A percentile compares a stretch with the other conserved stretches of the same genome.
phyloP scores from a whole-genome alignment of 176 grass and related monocot genomes.

The Carex parvula region DNA sequence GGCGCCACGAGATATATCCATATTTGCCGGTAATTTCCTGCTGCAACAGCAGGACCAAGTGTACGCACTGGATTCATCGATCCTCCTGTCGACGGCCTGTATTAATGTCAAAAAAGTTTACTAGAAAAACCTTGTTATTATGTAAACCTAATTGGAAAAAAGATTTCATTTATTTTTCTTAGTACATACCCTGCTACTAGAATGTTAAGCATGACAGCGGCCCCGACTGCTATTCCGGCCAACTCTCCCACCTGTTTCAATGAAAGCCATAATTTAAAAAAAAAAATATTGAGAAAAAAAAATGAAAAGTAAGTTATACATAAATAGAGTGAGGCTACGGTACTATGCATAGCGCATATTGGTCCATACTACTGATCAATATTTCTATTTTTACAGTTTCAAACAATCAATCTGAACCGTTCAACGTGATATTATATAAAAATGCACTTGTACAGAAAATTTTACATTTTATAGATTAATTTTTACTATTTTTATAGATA shows the following conservation, averaged over 20 bases:
- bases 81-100: slow-evolving; percentile 74
- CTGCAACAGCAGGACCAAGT: slow-evolving; percentile 78
- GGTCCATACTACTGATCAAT: too few relatives aligned
- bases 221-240: slow-evolving; percentile 80
- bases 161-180: neutral
- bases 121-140: neutral
- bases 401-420: too few relatives aligned
- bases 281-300: neutral
- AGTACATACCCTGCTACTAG: slow-evolving; percentile 65
- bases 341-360: too few relatives aligned
- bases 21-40: slow-evolving; percentile 84
- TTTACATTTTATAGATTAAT: too few relatives aligned
- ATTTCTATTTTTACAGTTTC: too few relatives aligned
- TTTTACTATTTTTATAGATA: too few relatives aligned
- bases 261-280: neutral
- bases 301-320: neutral
- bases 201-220: slow-evolving; percentile 85
- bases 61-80: slow-evolving; percentile 99
- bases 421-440: too few relatives aligned
- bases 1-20: slow-evolving; percentile 96
- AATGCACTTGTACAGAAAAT: too few relatives aligned
- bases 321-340: neutral
- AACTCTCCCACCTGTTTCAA: slow-evolving; percentile 63
- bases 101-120: neutral
- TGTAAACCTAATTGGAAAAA: neutral